A percentile compares a stretch with the other conserved stretches of the same genome.
These are phyloP conservation scores for Talaromyces adpressus DNA, from an alignment of 495 filamentous ascomycete genomes.

Conservation along the genomic window DNA sequence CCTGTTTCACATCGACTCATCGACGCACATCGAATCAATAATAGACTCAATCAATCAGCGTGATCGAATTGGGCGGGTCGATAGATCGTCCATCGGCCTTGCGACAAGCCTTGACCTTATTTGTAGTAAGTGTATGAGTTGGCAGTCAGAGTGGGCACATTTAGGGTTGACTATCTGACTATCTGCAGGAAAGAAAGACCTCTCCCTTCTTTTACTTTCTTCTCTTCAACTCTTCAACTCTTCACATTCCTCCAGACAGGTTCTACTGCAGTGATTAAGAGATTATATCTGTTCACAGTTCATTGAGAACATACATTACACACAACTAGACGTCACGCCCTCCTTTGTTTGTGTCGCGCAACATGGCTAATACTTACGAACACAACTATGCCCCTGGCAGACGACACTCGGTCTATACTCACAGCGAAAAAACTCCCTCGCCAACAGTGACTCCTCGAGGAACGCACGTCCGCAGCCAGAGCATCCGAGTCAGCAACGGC, in stretches of 20 bases:
- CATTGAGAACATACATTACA: constrained; percentile 8
- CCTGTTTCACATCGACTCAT: constrained; percentile 16
- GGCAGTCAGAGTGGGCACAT: background rate
- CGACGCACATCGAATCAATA: constrained; percentile 8
- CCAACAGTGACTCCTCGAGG: constrained; percentile 40
- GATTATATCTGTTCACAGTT: constrained; percentile 8
- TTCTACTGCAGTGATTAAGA: background rate
- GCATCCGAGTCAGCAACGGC: constrained; percentile 57
- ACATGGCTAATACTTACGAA: constrained; percentile 37
- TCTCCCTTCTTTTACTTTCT: constrained; percentile 9
- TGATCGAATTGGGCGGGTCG: background rate
- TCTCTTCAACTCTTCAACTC: background rate
- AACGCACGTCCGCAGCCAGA: constrained; percentile 49
- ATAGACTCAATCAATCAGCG: background rate
- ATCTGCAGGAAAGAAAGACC: background rate
- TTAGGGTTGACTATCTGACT: background rate
- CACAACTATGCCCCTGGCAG: constrained; percentile 43
- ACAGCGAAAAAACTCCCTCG: constrained; percentile 32
- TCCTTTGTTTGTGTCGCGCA: constrained; percentile 2
- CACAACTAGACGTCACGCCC: background rate
- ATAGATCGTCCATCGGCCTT: background rate
- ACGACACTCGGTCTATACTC: constrained; percentile 34
- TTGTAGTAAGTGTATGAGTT: background rate
- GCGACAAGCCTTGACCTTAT: background rate
- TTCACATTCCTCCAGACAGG: constrained; percentile 8